Evolutionary conservation across 2,329 filamentous ascomycete species (phyloP), one percentile per base, ranked within the genome.

Genomic region (Aspergillus luchuensis): DNA sequence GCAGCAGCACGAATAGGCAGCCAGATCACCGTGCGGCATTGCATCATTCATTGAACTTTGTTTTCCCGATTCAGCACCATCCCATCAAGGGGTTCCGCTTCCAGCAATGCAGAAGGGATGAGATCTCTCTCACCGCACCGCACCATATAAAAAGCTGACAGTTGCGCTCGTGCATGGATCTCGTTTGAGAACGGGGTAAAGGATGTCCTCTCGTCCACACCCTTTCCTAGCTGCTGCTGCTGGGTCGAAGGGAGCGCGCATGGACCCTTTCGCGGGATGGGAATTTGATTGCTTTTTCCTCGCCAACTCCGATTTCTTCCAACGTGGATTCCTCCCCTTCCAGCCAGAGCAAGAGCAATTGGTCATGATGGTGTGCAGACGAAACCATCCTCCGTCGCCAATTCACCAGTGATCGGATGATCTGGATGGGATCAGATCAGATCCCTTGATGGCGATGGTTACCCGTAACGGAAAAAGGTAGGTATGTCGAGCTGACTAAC

Each of bases 21-120:
- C 47, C 3, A 48, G 45, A 45, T 36, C 45, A 33, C 13, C 8
- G 23, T 11, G 33, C 8, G 25, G 5, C 25, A 28, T 30, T 49
- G 47, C 47, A 49, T 49, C 47, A 49, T 33, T 25, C 47, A 49
- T 49, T 33, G 47, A 49, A 49, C 47, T 25, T 49, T 49, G 47
- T 49, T 45, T 21, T 36, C 33, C 11, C 33, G 33, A 36, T 36
- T 1, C 33, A 36, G 33, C 10, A 36, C 33, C 33, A 13, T 36
- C 11, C 33, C 33, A 36, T 36, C 33, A 36, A 36, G 33, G 33
- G 33, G 33, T 36, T 3, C 33, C 11, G 33, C 13, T 36, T 36
- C 33, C 33, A 36, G 11, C 33, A 36, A 36, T 36, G 33, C 33
- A 36, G 11, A 36, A 36, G 33, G 33, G 33, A 36, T 36, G 11